Evolutionary conservation across 139 green algal species (phyloP).

Genomic region (Auxenochlorella protothecoides): DNA sequence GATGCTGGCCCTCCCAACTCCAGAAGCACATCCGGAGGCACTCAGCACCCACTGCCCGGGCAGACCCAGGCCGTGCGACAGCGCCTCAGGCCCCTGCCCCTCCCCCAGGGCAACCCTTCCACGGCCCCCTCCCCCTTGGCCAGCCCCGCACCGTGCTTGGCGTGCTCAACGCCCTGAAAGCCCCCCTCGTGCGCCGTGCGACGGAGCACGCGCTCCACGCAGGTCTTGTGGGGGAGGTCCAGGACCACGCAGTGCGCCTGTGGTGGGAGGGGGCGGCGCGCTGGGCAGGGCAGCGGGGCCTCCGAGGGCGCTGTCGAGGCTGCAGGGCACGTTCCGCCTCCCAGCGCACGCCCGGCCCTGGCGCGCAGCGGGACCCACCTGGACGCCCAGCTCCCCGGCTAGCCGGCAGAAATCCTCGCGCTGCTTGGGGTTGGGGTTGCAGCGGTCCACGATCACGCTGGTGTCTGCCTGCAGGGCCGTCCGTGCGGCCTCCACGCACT

Average conservation of each 20-base stretch:
- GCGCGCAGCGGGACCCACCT: constrained; percentile 1
- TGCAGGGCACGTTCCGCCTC: background rate
- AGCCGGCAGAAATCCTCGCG: constrained; percentile 46
- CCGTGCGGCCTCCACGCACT: constrained; percentile 42
- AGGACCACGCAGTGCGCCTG: constrained; percentile 45
- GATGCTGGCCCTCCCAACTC: no score
- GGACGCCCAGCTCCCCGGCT: constrained; percentile 8
- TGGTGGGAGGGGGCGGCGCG: background rate
- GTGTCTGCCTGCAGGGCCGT: constrained; percentile 22
- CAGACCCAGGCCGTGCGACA: no score
- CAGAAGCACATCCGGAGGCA: background rate
- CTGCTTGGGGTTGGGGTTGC: constrained; percentile 47
- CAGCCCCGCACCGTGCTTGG: no score
- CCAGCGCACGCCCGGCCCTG: background rate
- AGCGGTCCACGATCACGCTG: constrained; percentile 55
- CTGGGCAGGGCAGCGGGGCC: background rate
- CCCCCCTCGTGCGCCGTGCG: constrained; percentile 44
- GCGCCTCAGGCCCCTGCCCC: no score
- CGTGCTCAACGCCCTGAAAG: constrained; percentile 23
- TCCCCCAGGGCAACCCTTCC: no score
- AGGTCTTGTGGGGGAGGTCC: constrained; percentile 25
- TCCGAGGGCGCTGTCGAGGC: background rate
- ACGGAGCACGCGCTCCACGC: constrained; percentile 23
- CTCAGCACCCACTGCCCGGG: no score
- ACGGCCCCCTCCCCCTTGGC: no score